Percentiles rank a stretch among this genome's conserved stretches.
Conservation (phyloP, 2,329 filamentous ascomycete species). For the Thelonectria discophora region DNA sequence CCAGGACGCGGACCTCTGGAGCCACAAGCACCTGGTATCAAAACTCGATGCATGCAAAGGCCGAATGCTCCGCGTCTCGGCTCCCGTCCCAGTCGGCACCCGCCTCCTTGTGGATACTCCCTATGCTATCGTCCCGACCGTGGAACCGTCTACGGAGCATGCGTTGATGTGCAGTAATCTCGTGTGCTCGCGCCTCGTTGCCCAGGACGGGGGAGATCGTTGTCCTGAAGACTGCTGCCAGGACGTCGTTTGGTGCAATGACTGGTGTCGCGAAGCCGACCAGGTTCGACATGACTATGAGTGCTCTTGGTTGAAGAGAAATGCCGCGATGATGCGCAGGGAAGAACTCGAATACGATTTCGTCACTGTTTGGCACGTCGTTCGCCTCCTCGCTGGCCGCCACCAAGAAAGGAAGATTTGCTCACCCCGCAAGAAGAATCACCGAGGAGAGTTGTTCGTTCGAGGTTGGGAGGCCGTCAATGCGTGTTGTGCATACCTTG, state of each 20-base stretch:
- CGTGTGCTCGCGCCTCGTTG: slow-evolving; percentile 35
- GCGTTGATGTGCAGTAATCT: slow-evolving; percentile 42
- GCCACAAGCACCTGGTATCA: slow-evolving; percentile 36
- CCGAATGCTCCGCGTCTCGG: slow-evolving; percentile 38
- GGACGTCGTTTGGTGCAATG: slow-evolving; percentile 43
- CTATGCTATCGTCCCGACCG: slow-evolving; percentile 42
- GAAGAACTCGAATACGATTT: slow-evolving; percentile 41
- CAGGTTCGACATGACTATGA: slow-evolving; percentile 38
- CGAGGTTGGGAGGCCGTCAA: slow-evolving; percentile 41
- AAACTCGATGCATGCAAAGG: slow-evolving; percentile 40
- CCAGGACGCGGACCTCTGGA: slow-evolving; percentile 34
- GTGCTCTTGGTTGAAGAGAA: slow-evolving; percentile 39
- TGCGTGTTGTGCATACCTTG: slow-evolving; percentile 41
- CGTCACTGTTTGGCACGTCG: slow-evolving; percentile 42
- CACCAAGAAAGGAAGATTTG: slow-evolving; percentile 28
- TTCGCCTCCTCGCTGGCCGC: slow-evolving; percentile 41
- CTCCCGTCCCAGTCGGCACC: slow-evolving; percentile 38
- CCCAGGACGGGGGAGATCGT: slow-evolving; percentile 17
- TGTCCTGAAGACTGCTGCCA: slow-evolving; percentile 34
- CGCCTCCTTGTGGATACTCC: slow-evolving; percentile 40
- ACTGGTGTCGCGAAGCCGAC: slow-evolving; percentile 34
- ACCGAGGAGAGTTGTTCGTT: slow-evolving; percentile 32
- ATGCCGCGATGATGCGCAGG: slow-evolving; percentile 27
- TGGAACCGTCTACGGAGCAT: slow-evolving; percentile 26
- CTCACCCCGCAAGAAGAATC: not conserved